Conservation (phyloP, 2,329 filamentous ascomycete species). For the Knufia fluminis region DNA sequence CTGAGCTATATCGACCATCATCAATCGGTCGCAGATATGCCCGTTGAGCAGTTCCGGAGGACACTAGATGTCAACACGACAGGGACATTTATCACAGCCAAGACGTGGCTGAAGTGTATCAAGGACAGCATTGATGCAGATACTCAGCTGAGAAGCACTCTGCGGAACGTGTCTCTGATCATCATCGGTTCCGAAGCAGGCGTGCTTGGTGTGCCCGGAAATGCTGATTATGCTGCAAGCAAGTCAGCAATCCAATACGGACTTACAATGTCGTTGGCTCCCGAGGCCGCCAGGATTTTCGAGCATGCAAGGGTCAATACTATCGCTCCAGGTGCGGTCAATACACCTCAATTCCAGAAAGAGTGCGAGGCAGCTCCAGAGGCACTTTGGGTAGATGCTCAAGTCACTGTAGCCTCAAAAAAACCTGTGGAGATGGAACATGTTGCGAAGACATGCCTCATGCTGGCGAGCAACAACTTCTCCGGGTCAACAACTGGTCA, state of each 20-base stretch:
- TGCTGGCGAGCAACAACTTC: conserved; percentile 39
- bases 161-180: conserved; percentile 33
- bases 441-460: conserved; percentile 38
- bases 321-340: conserved; percentile 39
- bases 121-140: conserved; percentile 14
- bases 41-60: conserved; percentile 31
- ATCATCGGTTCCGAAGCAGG: conserved; percentile 40
- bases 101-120: conserved; percentile 35
- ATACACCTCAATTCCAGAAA: conserved; percentile 35
- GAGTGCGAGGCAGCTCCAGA: conserved; percentile 33
- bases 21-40: conserved; percentile 33
- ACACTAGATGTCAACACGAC: conserved; percentile 38
- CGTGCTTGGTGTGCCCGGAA: conserved; percentile 35
- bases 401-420: conserved; percentile 36
- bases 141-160: neutral
- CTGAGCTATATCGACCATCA: conserved; percentile 34
- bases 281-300: conserved; percentile 32
- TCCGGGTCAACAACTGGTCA: conserved; percentile 39
- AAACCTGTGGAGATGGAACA: conserved; percentile 31
- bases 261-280: conserved; percentile 33
- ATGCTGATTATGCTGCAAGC: conserved; percentile 37
- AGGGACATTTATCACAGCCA: conserved; percentile 36
- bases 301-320: conserved; percentile 36
- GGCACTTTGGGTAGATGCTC: conserved; percentile 34
- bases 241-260: conserved; percentile 41